Conservation (phyloP, 2,329 filamentous ascomycete genomes). For the Aspergillus uvarum region DNA sequence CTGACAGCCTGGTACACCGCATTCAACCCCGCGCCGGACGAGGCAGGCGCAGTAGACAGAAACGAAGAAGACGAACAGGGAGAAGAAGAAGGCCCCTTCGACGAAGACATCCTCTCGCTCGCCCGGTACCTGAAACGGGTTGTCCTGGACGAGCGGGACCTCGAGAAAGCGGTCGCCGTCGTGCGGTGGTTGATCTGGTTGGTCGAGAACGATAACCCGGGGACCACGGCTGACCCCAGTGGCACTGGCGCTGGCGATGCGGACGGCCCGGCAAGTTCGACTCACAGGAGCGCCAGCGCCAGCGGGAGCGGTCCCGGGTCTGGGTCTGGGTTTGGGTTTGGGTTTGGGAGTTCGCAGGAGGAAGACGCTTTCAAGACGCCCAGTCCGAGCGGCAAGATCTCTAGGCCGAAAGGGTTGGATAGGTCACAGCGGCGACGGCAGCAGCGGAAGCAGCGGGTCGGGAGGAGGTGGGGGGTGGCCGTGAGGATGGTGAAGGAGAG, state of each 20-base stretch:
- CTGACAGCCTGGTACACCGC: conserved; percentile 73
- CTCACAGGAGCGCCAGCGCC: no score
- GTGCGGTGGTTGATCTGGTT: conserved; percentile 62
- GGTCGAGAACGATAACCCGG: conserved; percentile 38
- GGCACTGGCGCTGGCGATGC: no score
- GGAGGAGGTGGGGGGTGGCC: conserved; percentile 37
- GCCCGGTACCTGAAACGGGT: conserved; percentile 71
- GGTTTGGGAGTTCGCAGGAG: no score
- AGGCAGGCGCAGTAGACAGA: no score
- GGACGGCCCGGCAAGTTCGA: no score
- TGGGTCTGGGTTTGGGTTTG: no score
- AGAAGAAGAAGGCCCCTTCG: conserved; percentile 62
- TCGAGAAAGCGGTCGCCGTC: conserved; percentile 70
- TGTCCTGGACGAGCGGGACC: conserved; percentile 71
- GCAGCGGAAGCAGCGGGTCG: conserved; percentile 11
- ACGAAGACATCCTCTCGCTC: conserved; percentile 73
- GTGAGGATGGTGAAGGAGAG: conserved; percentile 42
- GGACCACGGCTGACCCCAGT: no score
- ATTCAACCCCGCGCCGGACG: conserved; percentile 50
- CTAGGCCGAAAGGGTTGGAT: background rate
- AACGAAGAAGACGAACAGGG: background rate
- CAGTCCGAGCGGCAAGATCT: conserved; percentile 24
- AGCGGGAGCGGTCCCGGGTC: background rate
- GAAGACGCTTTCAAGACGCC: conserved; percentile 2
- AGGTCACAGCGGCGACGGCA: background rate